Base-by-base conservation (phyloP, 495 filamentous ascomycete species). In the Friedmanniomyces simplex region DNA sequence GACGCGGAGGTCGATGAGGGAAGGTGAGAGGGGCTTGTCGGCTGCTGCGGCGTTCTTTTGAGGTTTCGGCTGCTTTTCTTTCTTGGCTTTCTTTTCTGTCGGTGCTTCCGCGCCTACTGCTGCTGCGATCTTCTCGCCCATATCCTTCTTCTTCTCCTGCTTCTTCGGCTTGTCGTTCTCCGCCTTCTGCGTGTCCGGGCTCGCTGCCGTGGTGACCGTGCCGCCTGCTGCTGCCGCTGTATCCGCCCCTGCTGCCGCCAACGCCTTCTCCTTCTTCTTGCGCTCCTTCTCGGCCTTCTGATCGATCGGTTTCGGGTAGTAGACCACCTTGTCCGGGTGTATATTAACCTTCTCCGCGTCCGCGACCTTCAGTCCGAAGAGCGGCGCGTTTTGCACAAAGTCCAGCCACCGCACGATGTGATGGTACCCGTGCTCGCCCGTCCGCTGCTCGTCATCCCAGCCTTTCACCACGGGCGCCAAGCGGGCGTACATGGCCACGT, bases 371-470 rank as follows among this genome's bases (percentile, higher is more conserved):
- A 96, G 76, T 7, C 80, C 80, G 64, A 95, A 94, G 47, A 91
- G 57, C 0, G 81, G 78, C 49, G 86, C 81, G 73, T 94, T 95
- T 75, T 98, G 93, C 56, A 98, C 86, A 67, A 96, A 95, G 71
- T 96, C 93, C 62, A 95, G 72, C 66, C 85, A 87, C 34, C 93
- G 89, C 34, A 98, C 88, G 63, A 96, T 86, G 70, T 97, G 82
- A 64, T 93, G 89, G 68, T 83, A 86, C 54, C 93, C 93, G 47
- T 89, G 77, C 75, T 96, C 82, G 34, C 93, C 93, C 6, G 93
- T 95, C 63, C 87, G 82, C 77, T 96, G 80, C 76, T 96, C 89
- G 41, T 86, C 73, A 7, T 79, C 78, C 91, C 91, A 96, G 57
- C 78, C 77, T 66, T 83, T 80, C 54, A 96, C 88, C 3, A 84